These are phyloP conservation scores for Heliosperma pusillum DNA, from an alignment of 148 eudicot species.

Conservation along the genomic window DNA sequence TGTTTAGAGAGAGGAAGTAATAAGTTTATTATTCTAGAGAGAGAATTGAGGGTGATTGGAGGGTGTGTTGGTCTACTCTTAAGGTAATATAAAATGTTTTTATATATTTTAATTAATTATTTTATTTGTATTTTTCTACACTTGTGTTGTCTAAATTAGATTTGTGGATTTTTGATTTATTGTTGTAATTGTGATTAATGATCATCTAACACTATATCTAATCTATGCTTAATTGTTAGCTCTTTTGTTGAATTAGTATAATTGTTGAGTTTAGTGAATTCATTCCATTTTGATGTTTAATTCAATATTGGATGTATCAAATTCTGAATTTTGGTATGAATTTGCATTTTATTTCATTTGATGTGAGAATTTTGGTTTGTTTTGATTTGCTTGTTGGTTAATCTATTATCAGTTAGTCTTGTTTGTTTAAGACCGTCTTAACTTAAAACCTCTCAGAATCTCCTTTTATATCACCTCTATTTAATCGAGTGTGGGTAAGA, in stretches of 20 bases:
- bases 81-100: conserved; percentile 43
- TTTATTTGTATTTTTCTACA: background rate
- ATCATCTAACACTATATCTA: background rate
- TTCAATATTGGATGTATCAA: background rate
- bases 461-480: no score
- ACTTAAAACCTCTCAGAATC: no score
- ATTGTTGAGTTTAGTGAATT: conserved; percentile 16
- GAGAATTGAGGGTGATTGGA: conserved; percentile 29
- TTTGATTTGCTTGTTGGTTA: conserved; percentile 6
- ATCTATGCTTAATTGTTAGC: conserved; percentile 16
- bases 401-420: no score
- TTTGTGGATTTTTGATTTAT: conserved; percentile 29
- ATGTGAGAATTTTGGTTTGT: background rate
- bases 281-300: background rate
- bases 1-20: conserved; percentile 16
- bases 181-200: conserved; percentile 22
- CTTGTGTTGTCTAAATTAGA: conserved; percentile 24
- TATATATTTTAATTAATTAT: background rate
- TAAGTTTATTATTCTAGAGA: background rate
- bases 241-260: conserved; percentile 20
- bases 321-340: background rate
- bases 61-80: conserved; percentile 57
- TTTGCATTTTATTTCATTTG: background rate
- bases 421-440: no score
- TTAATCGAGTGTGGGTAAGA: no score